A percentile compares a stretch with the other conserved stretches of the same genome.
phyloP scores from a whole-genome alignment of 148 eudicot genomes.

The Selenicereus undatus region DNA sequence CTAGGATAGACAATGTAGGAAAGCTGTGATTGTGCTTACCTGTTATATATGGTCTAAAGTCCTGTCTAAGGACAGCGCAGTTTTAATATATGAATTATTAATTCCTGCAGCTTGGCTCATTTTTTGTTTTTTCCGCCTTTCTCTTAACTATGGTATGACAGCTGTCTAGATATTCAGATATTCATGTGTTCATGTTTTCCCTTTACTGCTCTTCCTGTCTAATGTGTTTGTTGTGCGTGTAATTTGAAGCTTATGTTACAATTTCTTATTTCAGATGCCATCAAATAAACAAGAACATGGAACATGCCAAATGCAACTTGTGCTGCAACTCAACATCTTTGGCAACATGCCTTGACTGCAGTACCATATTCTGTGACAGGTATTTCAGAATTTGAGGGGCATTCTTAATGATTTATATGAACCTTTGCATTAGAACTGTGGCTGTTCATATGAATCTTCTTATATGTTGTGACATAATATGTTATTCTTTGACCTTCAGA shows the following conservation, averaged over 20 bases:
- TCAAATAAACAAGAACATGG: slow-evolving; percentile 45
- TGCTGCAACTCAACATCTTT: slow-evolving; percentile 58
- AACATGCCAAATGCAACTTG: slow-evolving; percentile 54
- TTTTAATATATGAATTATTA: no score
- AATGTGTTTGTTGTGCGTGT: background rate
- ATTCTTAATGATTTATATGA: background rate
- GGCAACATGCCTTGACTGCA: slow-evolving; percentile 76
- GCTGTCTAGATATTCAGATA: background rate
- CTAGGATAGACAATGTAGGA: no score
- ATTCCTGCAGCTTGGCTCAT: background rate
- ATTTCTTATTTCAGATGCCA: slow-evolving; percentile 60
- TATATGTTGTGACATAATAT: background rate
- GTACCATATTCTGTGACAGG: slow-evolving; percentile 72
- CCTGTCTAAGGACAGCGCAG: no score
- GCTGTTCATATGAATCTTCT: background rate
- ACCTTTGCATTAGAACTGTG: background rate
- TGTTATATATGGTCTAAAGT: no score
- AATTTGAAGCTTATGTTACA: background rate
- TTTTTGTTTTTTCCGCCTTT: no score
- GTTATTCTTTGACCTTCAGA: background rate
- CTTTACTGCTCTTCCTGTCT: background rate
- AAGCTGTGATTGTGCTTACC: no score
- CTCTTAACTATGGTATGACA: background rate
- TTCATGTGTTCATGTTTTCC: background rate
- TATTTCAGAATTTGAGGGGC: slow-evolving; percentile 26